A percentile compares a stretch with the other conserved stretches of the same genome.
These are phyloP conservation scores for Taiwanofungus camphoratus DNA, from an alignment of 1,284 basidiomycete species.

Conservation along the genomic window DNA sequence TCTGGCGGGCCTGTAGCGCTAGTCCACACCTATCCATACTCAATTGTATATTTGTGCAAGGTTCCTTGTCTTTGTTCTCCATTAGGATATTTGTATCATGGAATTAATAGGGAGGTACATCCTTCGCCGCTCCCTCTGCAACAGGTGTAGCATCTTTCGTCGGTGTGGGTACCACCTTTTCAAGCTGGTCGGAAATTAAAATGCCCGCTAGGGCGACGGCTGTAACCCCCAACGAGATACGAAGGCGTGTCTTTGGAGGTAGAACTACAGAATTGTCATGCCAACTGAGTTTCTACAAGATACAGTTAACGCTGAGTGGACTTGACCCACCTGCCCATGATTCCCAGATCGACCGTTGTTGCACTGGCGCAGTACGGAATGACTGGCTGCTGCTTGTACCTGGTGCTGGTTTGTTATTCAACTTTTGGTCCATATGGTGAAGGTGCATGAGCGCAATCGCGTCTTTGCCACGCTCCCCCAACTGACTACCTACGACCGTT, in stretches of 20 bases:
- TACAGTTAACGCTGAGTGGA: neutral
- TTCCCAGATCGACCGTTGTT: conserved; percentile 28
- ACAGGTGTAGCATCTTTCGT: conserved; percentile 1
- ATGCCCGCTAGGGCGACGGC: conserved; percentile 47
- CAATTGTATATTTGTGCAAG: neutral
- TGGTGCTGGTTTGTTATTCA: neutral
- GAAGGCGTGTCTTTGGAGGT: conserved; percentile 54
- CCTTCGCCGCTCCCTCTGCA: conserved; percentile 3
- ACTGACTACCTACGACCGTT: neutral
- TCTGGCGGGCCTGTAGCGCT: neutral
- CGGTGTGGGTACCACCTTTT: conserved; percentile 35
- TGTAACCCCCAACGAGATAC: conserved; percentile 50
- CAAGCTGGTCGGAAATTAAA: conserved; percentile 49
- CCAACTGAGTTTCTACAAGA: too few species aligned
- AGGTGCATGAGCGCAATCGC: neutral
- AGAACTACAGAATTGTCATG: conserved; percentile 51
- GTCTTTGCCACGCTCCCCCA: neutral
- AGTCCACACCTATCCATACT: conserved; percentile 2
- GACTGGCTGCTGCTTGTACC: conserved; percentile 4
- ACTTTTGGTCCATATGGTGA: neutral
- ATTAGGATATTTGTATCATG: conserved; percentile 1
- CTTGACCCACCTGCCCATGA: conserved; percentile 30
- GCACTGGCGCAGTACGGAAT: conserved; percentile 7
- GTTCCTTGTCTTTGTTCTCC: conserved; percentile 2
- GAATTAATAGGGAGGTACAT: conserved; percentile 1